These are phyloP conservation scores for Geranomyces variabilis DNA, from an alignment of 192 early-diverging fungal genomes.

Conservation along the genomic window DNA sequence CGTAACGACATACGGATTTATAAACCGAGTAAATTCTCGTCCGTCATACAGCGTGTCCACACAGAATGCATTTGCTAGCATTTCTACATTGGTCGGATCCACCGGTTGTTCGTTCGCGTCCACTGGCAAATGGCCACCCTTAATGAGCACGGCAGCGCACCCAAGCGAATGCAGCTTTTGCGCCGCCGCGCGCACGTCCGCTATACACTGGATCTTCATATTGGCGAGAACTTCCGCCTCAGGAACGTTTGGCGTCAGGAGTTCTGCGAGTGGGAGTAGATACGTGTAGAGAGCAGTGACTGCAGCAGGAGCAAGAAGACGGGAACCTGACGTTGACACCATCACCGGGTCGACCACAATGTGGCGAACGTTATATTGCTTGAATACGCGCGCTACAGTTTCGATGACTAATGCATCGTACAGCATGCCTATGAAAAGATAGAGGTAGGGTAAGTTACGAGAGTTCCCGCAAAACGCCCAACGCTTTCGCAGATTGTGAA, in stretches of 20 bases:
- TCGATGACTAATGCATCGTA: conserved; percentile 66
- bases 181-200: conserved; percentile 68
- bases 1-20: conserved; percentile 64
- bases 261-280: conserved; percentile 70
- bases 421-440: conserved; percentile 68
- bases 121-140: conserved; percentile 80
- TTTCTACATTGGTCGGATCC: conserved; percentile 20
- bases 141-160: conserved; percentile 66
- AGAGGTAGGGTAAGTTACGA: no score
- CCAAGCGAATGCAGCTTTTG: conserved; percentile 57
- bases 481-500: no score
- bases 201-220: conserved; percentile 45
- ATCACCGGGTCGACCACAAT: conserved; percentile 87
- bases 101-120: conserved; percentile 21
- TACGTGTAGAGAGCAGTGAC: conserved; percentile 54
- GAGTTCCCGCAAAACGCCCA: not conserved
- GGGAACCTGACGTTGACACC: conserved; percentile 74
- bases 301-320: conserved; percentile 64
- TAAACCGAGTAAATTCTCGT: conserved; percentile 47
- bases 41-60: conserved; percentile 69
- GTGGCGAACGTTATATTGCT: conserved; percentile 36
- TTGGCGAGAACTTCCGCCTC: conserved; percentile 71
- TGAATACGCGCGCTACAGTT: conserved; percentile 54
- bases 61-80: not conserved
- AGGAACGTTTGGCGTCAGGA: conserved; percentile 84